These are phyloP conservation scores for Purpureocillium lavendulum DNA, from an alignment of 2,329 filamentous ascomycete genomes.

Conservation along the genomic window DNA sequence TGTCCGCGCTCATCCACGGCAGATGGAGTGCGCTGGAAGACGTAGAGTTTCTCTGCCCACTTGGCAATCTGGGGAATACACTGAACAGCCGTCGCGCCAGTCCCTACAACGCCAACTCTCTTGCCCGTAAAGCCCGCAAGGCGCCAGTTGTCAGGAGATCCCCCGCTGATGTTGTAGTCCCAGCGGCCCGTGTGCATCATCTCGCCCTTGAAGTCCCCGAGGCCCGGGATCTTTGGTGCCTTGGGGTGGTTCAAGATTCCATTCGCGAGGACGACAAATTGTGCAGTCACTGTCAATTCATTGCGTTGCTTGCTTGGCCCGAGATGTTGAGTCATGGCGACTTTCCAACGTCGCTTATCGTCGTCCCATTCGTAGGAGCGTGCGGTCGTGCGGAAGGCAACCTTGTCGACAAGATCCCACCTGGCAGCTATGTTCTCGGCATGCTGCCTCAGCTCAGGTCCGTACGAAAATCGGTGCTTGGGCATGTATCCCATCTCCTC, in stretches of 20 bases:
- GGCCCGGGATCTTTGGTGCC: slow-evolving; percentile 30
- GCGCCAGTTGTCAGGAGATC: slow-evolving; percentile 26
- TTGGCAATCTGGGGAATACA: slow-evolving; percentile 34
- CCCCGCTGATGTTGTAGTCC: slow-evolving; percentile 35
- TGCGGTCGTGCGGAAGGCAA: slow-evolving; percentile 33
- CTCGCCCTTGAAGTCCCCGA: slow-evolving; percentile 31
- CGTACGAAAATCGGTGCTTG: slow-evolving; percentile 35
- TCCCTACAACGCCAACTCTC: slow-evolving; percentile 40
- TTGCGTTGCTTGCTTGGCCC: slow-evolving; percentile 10
- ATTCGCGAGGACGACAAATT: slow-evolving; percentile 29
- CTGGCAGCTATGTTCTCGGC: slow-evolving; percentile 31
- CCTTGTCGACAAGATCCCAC: slow-evolving; percentile 26
- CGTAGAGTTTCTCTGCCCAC: slow-evolving; percentile 40
- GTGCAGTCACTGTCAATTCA: slow-evolving; percentile 22
- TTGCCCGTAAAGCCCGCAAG: slow-evolving; percentile 37
- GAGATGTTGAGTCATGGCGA: slow-evolving; percentile 14
- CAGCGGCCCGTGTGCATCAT: slow-evolving; percentile 39
- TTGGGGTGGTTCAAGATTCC: slow-evolving; percentile 33
- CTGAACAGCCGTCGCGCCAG: slow-evolving; percentile 39
- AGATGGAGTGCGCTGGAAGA: slow-evolving; percentile 49
- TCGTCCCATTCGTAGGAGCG: slow-evolving; percentile 39
- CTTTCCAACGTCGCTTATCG: slow-evolving; percentile 13
- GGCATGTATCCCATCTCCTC: slow-evolving; percentile 54
- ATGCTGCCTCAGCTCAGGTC: slow-evolving; percentile 33
- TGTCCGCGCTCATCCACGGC: slow-evolving; percentile 29